Percentiles rank a stretch among this genome's conserved stretches.
These are phyloP conservation scores for Zasmidium citrigriseum DNA, from an alignment of 2,329 filamentous ascomycete species.

Conservation along the genomic window DNA sequence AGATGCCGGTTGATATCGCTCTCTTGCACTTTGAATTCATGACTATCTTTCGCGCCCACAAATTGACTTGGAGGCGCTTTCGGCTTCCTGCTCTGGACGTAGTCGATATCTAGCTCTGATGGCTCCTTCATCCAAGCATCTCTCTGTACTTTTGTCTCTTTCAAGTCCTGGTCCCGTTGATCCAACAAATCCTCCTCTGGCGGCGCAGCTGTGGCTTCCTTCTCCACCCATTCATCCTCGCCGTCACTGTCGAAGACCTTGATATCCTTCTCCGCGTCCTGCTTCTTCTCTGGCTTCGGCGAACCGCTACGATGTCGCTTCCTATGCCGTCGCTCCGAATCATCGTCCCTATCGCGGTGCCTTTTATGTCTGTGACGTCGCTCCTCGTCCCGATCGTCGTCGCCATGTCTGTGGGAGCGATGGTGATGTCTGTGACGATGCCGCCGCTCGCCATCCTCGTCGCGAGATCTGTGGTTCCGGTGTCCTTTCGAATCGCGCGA, in stretches of 20 bases:
- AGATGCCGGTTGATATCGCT: constrained; percentile 79
- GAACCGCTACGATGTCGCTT: constrained; percentile 33
- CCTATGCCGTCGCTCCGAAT: constrained; percentile 34
- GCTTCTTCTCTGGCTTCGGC: constrained; percentile 35
- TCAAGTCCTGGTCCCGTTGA: constrained; percentile 40
- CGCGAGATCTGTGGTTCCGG: constrained; percentile 53
- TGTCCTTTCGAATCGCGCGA: constrained; percentile 56
- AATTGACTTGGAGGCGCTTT: constrained; percentile 46
- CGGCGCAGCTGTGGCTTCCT: constrained; percentile 43
- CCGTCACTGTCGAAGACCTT: constrained; percentile 43
- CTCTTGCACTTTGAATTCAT: constrained; percentile 71
- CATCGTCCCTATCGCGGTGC: constrained; percentile 46
- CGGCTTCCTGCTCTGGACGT: constrained; percentile 64
- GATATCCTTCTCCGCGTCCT: constrained; percentile 23
- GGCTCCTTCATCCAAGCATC: constrained; percentile 96
- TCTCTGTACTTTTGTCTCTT: constrained; percentile 56
- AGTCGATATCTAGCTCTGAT: constrained; percentile 79
- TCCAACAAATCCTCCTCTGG: constrained; percentile 48
- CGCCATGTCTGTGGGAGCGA: constrained; percentile 48
- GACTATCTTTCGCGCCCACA: constrained; percentile 56
- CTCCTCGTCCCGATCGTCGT: constrained; percentile 44
- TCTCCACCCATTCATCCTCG: constrained; percentile 47
- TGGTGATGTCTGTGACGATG: constrained; percentile 42
- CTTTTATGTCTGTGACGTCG: constrained; percentile 51
- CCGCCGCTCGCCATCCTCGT: constrained; percentile 37